Percentiles rank a stretch among this genome's conserved stretches.
Conservation (phyloP, 495 filamentous ascomycete species). For the Hyphodiscus hymeniophilus region DNA sequence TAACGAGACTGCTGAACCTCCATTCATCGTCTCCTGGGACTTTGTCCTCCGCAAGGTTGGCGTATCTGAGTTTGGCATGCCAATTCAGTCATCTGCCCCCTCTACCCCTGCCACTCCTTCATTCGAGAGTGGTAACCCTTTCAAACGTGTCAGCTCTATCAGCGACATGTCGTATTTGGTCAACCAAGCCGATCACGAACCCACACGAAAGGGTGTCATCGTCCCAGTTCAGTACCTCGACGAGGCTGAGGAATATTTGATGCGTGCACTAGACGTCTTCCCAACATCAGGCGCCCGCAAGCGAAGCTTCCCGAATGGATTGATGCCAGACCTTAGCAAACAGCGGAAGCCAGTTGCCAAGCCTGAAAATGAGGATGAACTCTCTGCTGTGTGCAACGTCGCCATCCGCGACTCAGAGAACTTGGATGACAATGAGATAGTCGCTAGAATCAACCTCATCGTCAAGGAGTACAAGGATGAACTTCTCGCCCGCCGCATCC, state of each 20-base stretch:
- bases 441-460: conserved; percentile 62
- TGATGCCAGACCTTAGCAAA: conserved; percentile 65
- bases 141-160: conserved; percentile 83
- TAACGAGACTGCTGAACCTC: conserved; percentile 62
- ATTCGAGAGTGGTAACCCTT: conserved; percentile 46
- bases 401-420: conserved; percentile 87
- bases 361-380: conserved; percentile 56
- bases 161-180: conserved; percentile 90
- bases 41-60: conserved; percentile 89
- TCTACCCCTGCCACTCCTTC: conserved; percentile 83
- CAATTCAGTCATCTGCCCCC: conserved; percentile 63
- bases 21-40: conserved; percentile 86
- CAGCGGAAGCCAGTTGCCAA: conserved; percentile 49
- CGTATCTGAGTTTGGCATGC: conserved; percentile 76
- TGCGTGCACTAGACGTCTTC: conserved; percentile 75
- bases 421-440: conserved; percentile 72
- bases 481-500: conserved; percentile 67
- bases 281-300: conserved; percentile 45
- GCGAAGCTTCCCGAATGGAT: conserved; percentile 34
- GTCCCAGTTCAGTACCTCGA: conserved; percentile 88
- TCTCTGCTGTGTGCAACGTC: conserved; percentile 86
- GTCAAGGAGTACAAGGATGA: conserved; percentile 81
- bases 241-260: conserved; percentile 79
- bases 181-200: conserved; percentile 58
- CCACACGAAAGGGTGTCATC: conserved; percentile 87